These are phyloP conservation scores for baker's yeast (Saccharomyces cerevisiae) DNA, from an alignment of 805 yeast genomes.

Conservation along the genomic window DNA sequence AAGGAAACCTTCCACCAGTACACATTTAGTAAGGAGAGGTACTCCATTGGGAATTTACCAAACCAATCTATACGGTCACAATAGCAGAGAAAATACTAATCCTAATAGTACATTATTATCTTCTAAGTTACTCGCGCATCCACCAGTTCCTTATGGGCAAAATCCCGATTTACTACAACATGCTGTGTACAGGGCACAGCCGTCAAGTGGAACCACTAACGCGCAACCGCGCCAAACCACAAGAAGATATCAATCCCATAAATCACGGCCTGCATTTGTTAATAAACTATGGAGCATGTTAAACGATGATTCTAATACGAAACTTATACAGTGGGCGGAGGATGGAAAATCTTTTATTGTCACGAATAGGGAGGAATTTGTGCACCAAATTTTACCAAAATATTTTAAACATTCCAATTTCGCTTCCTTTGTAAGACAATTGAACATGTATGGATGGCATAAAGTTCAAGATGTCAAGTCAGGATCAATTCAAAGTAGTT, in stretches of 20 bases:
- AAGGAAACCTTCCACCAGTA: constrained; percentile 1
- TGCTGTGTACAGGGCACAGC: not conserved
- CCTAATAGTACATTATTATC: constrained; percentile 1
- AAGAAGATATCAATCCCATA: constrained; percentile 25
- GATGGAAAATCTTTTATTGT: constrained; percentile 86
- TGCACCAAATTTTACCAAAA: constrained; percentile 75
- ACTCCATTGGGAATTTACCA: constrained; percentile 12
- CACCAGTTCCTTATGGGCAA: constrained; percentile 5
- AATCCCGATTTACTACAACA: constrained; percentile 2
- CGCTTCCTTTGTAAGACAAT: constrained; percentile 90
- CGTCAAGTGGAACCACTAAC: not conserved
- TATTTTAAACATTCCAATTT: constrained; percentile 94
- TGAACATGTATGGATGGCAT: constrained; percentile 99
- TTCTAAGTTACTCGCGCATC: constrained; percentile 7
- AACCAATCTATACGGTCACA: not conserved
- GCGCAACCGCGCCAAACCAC: not conserved
- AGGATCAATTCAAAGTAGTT: constrained; percentile 52
- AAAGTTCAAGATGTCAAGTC: constrained; percentile 87
- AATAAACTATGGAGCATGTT: constrained; percentile 94
- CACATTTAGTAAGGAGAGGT: constrained; percentile 12
- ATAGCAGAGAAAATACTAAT: not conserved
- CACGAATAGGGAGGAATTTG: constrained; percentile 70
- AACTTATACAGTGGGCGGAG: constrained; percentile 73
- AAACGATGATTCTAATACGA: constrained; percentile 62
- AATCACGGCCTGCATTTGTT: constrained; percentile 80